These are phyloP conservation scores for Fusarium torulosum DNA, from an alignment of 2,329 filamentous ascomycete species.

Conservation along the genomic window DNA sequence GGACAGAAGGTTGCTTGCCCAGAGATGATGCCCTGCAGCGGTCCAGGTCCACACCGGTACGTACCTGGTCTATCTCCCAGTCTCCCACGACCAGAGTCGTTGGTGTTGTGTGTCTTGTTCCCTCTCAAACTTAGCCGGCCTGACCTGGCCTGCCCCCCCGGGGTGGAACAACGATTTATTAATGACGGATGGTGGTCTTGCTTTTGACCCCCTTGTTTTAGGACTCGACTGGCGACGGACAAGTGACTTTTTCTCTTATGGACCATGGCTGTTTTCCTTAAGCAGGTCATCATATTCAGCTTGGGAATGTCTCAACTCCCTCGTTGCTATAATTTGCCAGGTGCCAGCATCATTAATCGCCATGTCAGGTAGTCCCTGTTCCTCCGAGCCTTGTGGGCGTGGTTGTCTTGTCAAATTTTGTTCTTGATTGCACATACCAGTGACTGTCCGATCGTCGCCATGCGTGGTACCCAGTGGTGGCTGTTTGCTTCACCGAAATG, in stretches of 20 bases:
- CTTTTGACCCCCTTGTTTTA: slow-evolving; percentile 36
- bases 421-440: slow-evolving; percentile 23
- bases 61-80: slow-evolving; percentile 14
- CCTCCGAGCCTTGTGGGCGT: slow-evolving; percentile 8
- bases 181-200: slow-evolving; percentile 44
- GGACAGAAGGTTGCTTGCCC: slow-evolving; percentile 37
- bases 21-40: slow-evolving; percentile 33
- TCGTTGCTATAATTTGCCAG: slow-evolving; percentile 43
- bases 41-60: slow-evolving; percentile 14
- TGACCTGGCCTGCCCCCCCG: slow-evolving; percentile 12
- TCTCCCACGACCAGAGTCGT: slow-evolving; percentile 9
- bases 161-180: slow-evolving; percentile 26
- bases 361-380: slow-evolving; percentile 15
- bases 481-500: slow-evolving; percentile 16
- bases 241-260: slow-evolving; percentile 14
- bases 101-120: slow-evolving; percentile 12
- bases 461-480: slow-evolving; percentile 6
- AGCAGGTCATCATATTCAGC: slow-evolving; percentile 25
- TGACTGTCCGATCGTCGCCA: slow-evolving; percentile 8
- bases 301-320: slow-evolving; percentile 46
- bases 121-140: slow-evolving; percentile 13
- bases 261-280: slow-evolving; percentile 33
- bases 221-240: slow-evolving; percentile 5
- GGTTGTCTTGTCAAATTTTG: slow-evolving; percentile 11
- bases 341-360: slow-evolving; percentile 15